These are phyloP conservation scores for Lachnellula cervina DNA, from an alignment of 2,329 filamentous ascomycete species.

Conservation along the genomic window DNA sequence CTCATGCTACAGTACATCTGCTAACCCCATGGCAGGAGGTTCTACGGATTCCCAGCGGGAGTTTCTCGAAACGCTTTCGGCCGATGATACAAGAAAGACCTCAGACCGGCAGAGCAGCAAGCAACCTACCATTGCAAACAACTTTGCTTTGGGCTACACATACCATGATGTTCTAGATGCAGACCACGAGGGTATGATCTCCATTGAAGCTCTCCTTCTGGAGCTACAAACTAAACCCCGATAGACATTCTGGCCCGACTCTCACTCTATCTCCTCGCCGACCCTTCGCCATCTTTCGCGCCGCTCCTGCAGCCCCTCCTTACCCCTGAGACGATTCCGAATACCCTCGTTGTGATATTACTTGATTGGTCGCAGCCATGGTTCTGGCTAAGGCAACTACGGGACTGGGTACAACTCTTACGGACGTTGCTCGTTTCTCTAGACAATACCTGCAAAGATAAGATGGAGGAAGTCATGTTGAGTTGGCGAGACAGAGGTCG, in stretches of 20 bases:
- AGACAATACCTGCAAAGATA: constrained; percentile 69
- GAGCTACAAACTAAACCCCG: constrained; percentile 14
- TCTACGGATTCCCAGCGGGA: constrained; percentile 79
- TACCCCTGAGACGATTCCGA: constrained; percentile 75
- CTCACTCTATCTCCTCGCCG: constrained; percentile 83
- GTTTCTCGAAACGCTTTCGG: constrained; percentile 61
- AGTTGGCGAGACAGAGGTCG: constrained; percentile 73
- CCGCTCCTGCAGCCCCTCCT: constrained; percentile 79
- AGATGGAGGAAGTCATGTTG: constrained; percentile 81
- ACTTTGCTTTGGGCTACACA: constrained; percentile 88
- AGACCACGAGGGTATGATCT: constrained; percentile 73
- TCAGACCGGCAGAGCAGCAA: constrained; percentile 53
- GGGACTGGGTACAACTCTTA: constrained; percentile 84
- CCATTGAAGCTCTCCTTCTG: constrained; percentile 11
- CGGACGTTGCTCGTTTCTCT: constrained; percentile 70
- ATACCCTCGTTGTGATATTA: constrained; percentile 85
- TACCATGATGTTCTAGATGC: constrained; percentile 93
- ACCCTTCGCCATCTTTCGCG: constrained; percentile 75
- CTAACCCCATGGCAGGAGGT: constrained; percentile 54
- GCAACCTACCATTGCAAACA: constrained; percentile 78
- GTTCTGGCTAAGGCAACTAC: constrained; percentile 82
- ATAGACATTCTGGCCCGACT: constrained; percentile 84
- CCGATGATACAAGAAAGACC: constrained; percentile 35
- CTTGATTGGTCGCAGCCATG: constrained; percentile 94
- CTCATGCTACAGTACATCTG: constrained; percentile 1